A percentile compares a stretch with the other conserved stretches of the same genome.
phyloP scores from a whole-genome alignment of 2,329 filamentous ascomycete species.

The Ciborinia camelliae region DNA sequence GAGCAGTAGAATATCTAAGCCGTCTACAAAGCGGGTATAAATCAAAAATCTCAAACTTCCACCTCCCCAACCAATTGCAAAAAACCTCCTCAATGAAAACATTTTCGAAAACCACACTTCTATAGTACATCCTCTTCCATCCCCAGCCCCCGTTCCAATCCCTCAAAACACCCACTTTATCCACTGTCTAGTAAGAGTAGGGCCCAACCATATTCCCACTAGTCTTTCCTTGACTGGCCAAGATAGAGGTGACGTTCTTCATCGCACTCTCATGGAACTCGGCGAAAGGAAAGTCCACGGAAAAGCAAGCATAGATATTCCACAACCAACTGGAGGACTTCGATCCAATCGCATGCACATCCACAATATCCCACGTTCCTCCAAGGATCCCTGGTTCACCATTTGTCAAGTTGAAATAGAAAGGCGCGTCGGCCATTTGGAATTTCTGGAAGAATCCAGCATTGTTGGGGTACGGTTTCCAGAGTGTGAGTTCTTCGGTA shows the following conservation, averaged over 20 bases:
- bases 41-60: background rate
- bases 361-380: conserved; percentile 3
- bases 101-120: background rate
- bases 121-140: background rate
- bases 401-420: background rate
- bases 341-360: background rate
- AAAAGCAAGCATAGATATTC: conserved; percentile 14
- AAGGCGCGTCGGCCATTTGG: background rate
- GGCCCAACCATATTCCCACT: background rate
- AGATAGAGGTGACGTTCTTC: conserved; percentile 1
- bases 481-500: conserved; percentile 7
- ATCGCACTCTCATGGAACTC: conserved; percentile 12
- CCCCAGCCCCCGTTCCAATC: background rate
- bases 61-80: background rate
- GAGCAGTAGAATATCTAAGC: conserved; percentile 4
- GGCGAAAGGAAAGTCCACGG: conserved; percentile 1
- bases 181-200: background rate
- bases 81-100: background rate
- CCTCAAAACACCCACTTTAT: background rate
- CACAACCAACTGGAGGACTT: background rate
- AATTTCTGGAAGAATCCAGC: background rate
- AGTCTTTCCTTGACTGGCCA: background rate
- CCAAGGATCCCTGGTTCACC: background rate
- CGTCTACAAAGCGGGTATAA: conserved; percentile 1
- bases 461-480: background rate